Evolutionary conservation across 345 rosid genomes (phyloP).

Genomic region (Euclidium syriacum): DNA sequence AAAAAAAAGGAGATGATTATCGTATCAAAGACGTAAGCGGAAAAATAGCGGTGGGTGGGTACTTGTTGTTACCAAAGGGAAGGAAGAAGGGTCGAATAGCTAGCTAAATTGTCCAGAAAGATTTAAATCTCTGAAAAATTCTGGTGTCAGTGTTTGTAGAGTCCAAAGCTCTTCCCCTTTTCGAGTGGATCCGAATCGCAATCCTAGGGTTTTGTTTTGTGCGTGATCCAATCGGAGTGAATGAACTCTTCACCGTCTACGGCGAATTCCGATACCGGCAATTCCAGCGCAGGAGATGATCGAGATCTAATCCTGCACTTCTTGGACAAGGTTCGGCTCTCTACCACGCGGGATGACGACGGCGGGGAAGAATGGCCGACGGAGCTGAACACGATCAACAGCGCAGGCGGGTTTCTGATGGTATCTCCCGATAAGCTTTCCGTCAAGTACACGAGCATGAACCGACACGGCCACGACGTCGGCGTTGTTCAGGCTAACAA

Average conservation of each 20-base stretch:
- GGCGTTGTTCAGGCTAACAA: constrained; percentile 82
- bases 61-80: too few relatives aligned
- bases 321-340: constrained; percentile 40
- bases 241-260: constrained; percentile 24
- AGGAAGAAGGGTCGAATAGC: too few relatives aligned
- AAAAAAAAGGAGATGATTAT: too few relatives aligned
- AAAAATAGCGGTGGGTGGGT: too few relatives aligned
- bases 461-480: constrained; percentile 76
- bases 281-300: not conserved
- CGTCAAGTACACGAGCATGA: constrained; percentile 56
- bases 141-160: too few relatives aligned
- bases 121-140: too few relatives aligned
- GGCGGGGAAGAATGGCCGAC: constrained; percentile 67
- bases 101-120: too few relatives aligned
- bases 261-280: constrained; percentile 23
- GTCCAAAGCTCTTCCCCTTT: too few relatives aligned
- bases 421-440: constrained; percentile 80
- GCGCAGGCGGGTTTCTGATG: constrained; percentile 78
- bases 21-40: too few relatives aligned
- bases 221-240: not conserved
- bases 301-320: constrained; percentile 52
- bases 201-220: constrained; percentile 6
- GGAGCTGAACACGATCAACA: constrained; percentile 81
- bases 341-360: constrained; percentile 33
- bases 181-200: too few relatives aligned